These are phyloP conservation scores for Glycine soja DNA, from an alignment of 306 rosid species.

Conservation along the genomic window DNA sequence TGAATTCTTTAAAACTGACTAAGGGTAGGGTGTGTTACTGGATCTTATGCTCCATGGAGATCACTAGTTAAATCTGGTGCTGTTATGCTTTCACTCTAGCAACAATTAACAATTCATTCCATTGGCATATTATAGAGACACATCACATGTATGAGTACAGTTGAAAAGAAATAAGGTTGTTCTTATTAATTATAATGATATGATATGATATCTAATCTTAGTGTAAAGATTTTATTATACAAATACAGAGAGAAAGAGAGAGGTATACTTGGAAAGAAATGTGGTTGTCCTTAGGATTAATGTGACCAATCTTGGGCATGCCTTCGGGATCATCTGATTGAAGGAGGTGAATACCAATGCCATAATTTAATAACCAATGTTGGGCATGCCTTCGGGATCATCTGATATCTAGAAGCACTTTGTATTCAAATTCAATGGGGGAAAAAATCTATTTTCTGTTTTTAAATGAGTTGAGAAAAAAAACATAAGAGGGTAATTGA, in stretches of 20 bases:
- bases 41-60: background rate
- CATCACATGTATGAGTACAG: background rate
- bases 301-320: conserved; percentile 54
- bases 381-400: too few relatives aligned
- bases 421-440: background rate
- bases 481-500: background rate
- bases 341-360: conserved; percentile 78
- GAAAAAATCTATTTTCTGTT: background rate
- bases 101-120: background rate
- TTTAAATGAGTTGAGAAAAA: background rate
- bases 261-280: conserved; percentile 62
- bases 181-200: background rate
- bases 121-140: background rate
- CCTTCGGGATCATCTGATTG: conserved; percentile 66
- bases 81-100: conserved; percentile 64
- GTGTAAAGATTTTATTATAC: background rate
- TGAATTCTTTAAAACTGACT: conserved; percentile 21
- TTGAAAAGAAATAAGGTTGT: background rate
- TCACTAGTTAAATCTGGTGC: conserved; percentile 32
- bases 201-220: conserved; percentile 1
- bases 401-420: background rate
- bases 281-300: conserved; percentile 75
- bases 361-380: conserved; percentile 78
- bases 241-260: background rate
- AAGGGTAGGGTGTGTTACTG: background rate